Base-by-base conservation (phyloP, 2,329 filamentous ascomycete genomes). In the Didymella arachidicola region DNA sequence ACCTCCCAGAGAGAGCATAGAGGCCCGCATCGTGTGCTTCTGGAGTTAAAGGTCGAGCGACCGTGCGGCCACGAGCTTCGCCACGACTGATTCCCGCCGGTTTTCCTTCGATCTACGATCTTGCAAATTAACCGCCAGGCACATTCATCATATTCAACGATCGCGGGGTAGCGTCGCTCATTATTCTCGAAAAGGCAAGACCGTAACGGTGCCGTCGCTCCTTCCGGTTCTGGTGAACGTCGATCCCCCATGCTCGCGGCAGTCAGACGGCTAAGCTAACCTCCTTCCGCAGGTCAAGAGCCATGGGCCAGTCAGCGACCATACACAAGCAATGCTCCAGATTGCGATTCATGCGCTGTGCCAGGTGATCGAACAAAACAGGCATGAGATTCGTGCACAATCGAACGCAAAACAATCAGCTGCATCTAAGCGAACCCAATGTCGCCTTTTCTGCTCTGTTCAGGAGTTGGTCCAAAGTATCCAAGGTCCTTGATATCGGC, bases 1-100 rank as follows among this genome's bases (percentile, higher is more conserved):
- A 32, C 43, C 53, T 11, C 36, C 61, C 32, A 69, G 71, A 44
- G 65, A 72, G 50, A 72, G 70, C 50, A 69, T 73, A 50, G 71
- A 73, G 53, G 62, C 56, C 22, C 60, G 66, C 47, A 55, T 66
- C 39, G 61, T 69, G 10, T 61, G 61, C 34, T 67, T 69, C 55
- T 68, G 67, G 65, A 42, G 60, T 25, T 57, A 19, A 43, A 14
- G 14, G 30, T 14, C 26, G 6, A 45, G 16, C 18, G 4, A 18
- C 41, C 41, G 38, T 55, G 26, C 32, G 25, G 12, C 41, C 14
- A 27, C 25, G 29, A 30, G 30, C 53, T 19, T 34, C 18, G 45
- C 30, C 32, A 27, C 30, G 26, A 45, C 38, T 39, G 29, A 25
- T 53, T 58, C 26, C 56, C 56, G 56, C 39, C 49, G 39, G 30